phyloP scores from a whole-genome alignment of 495 filamentous ascomycete species.

The Penicillium odoratum region DNA sequence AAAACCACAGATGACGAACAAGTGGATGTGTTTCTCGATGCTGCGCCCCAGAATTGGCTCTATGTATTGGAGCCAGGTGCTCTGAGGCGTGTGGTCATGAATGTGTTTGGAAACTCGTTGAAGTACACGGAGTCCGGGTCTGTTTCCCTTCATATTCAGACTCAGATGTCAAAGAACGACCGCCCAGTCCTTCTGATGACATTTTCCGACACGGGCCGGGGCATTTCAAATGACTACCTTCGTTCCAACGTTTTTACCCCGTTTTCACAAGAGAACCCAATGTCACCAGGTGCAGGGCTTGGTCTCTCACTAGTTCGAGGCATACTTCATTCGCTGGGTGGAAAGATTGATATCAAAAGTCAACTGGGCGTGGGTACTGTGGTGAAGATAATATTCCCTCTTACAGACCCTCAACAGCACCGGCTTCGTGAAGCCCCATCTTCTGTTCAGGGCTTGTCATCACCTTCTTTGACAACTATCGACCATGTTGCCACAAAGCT shows the following conservation, averaged over 20 bases:
- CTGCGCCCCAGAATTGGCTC: slow-evolving; percentile 56
- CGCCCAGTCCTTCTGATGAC: slow-evolving; percentile 2
- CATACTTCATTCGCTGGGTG: slow-evolving; percentile 38
- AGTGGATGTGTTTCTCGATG: slow-evolving; percentile 63
- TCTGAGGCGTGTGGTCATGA: slow-evolving; percentile 72
- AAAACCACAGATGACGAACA: slow-evolving; percentile 30
- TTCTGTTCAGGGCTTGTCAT: background rate
- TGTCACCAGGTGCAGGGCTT: slow-evolving; percentile 42
- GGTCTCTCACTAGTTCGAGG: slow-evolving; percentile 40
- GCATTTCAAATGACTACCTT: slow-evolving; percentile 43
- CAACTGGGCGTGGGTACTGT: slow-evolving; percentile 35
- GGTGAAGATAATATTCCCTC: background rate
- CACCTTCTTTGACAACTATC: background rate
- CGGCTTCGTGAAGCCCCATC: slow-evolving; percentile 21
- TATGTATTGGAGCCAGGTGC: slow-evolving; percentile 69
- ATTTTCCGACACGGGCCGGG: slow-evolving; percentile 38
- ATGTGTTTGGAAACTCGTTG: slow-evolving; percentile 75
- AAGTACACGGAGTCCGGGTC: slow-evolving; percentile 70
- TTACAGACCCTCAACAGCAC: slow-evolving; percentile 28
- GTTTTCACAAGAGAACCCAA: slow-evolving; percentile 47
- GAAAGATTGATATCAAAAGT: slow-evolving; percentile 41
- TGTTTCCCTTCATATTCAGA: slow-evolving; percentile 59
- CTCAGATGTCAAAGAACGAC: background rate
- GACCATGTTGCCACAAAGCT: background rate
- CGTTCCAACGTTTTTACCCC: slow-evolving; percentile 39